phyloP scores from a whole-genome alignment of 2,329 filamentous ascomycete genomes.

The Colletotrichum sp. region DNA sequence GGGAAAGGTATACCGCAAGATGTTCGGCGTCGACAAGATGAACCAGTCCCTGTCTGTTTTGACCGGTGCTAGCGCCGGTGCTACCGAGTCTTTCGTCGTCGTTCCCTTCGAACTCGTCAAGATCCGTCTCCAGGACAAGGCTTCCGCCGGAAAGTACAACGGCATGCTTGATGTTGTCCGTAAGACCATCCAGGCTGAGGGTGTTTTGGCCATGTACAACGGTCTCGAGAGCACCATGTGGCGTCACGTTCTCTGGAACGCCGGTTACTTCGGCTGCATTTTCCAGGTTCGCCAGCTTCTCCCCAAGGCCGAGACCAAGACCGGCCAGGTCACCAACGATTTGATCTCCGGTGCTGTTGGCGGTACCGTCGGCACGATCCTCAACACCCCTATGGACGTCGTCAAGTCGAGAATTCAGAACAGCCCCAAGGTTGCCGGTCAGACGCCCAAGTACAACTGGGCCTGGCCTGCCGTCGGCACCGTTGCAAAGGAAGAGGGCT shows the following conservation, averaged over 20 bases:
- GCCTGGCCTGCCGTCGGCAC: conserved; percentile 87
- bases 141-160: conserved; percentile 86
- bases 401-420: conserved; percentile 99
- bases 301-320: conserved; percentile 82
- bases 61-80: conserved; percentile 92
- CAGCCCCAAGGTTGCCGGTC: conserved; percentile 80
- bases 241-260: conserved; percentile 90
- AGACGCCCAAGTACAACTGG: conserved; percentile 97
- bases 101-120: conserved; percentile 99
- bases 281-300: conserved; percentile 92
- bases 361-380: conserved; percentile 84
- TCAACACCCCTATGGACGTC: conserved; percentile 97
- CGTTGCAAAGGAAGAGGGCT: conserved; percentile 92
- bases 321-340: conserved; percentile 83
- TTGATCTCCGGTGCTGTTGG: conserved; percentile 85
- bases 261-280: conserved; percentile 97
- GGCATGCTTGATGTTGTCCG: conserved; percentile 80
- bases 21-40: conserved; percentile 86
- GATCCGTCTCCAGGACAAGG: conserved; percentile 96
- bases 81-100: conserved; percentile 95
- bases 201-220: conserved; percentile 89
- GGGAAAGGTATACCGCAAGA: conserved; percentile 90
- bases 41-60: conserved; percentile 90
- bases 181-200: conserved; percentile 86
- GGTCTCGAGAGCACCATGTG: conserved; percentile 96